Evolutionary conservation across 495 filamentous ascomycete genomes (phyloP).

Genomic region (Aspergillus saccharolyticus): DNA sequence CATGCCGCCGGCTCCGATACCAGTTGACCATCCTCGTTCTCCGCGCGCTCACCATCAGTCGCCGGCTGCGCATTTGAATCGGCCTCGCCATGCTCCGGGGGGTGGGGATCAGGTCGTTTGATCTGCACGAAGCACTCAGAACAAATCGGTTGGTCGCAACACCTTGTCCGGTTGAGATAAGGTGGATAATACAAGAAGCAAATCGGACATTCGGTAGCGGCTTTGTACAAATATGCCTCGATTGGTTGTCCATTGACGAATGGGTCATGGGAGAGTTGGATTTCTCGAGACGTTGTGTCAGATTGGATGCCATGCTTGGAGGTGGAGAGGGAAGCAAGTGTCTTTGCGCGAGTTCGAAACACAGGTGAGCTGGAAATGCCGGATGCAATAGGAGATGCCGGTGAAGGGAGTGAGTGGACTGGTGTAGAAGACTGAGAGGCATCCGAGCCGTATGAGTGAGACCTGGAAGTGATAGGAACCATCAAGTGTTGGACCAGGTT

Average conservation of each 20-base stretch:
- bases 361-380: slow-evolving; percentile 59
- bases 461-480: slow-evolving; percentile 68
- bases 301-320: slow-evolving; percentile 61
- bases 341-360: slow-evolving; percentile 71
- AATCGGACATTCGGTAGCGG: slow-evolving; percentile 86
- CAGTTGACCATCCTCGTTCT: slow-evolving; percentile 57
- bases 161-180: slow-evolving; percentile 91
- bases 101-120: slow-evolving; percentile 92
- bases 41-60: slow-evolving; percentile 30
- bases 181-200: slow-evolving; percentile 96
- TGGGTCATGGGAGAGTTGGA: slow-evolving; percentile 74
- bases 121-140: slow-evolving; percentile 99
- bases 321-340: slow-evolving; percentile 74
- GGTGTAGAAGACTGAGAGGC: slow-evolving; percentile 43
- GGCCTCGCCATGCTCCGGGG: slow-evolving; percentile 73
- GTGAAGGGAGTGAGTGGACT: slow-evolving; percentile 47
- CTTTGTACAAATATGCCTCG: slow-evolving; percentile 90
- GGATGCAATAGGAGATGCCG: slow-evolving; percentile 44
- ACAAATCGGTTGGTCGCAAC: slow-evolving; percentile 95
- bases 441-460: slow-evolving; percentile 72
- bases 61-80: slow-evolving; percentile 43
- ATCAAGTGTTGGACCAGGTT: slow-evolving; percentile 61
- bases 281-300: slow-evolving; percentile 70
- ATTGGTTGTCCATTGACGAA: slow-evolving; percentile 88
- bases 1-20: slow-evolving; percentile 90